These are phyloP conservation scores for Oryza punctata DNA, from an alignment of 176 grass and related monocot species.

Conservation along the genomic window DNA sequence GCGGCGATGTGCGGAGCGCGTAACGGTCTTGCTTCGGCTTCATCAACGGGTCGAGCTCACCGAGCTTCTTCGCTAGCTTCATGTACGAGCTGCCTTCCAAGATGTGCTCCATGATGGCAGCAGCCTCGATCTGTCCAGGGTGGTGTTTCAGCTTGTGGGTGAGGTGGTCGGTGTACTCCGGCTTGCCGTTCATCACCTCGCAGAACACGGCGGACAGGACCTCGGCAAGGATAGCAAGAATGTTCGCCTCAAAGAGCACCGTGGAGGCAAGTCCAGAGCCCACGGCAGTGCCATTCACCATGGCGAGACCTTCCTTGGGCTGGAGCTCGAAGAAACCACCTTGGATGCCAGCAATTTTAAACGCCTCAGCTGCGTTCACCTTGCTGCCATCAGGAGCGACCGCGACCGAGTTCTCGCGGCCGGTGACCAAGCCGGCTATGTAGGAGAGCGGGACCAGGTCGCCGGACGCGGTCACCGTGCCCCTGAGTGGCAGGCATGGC, in stretches of 20 bases:
- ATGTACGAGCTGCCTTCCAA: constrained; percentile 81
- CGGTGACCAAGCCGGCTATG: constrained; percentile 52
- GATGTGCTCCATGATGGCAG: constrained; percentile 86
- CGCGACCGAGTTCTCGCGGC: constrained; percentile 48
- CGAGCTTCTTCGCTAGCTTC: constrained; percentile 68
- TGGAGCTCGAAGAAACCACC: constrained; percentile 67
- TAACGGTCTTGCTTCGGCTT: constrained; percentile 90
- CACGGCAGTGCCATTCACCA: constrained; percentile 88
- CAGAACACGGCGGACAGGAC: constrained; percentile 75
- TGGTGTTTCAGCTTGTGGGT: constrained; percentile 92
- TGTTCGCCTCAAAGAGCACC: constrained; percentile 74
- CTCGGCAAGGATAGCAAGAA: constrained; percentile 71
- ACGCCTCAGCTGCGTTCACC: constrained; percentile 57
- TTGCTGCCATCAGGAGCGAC: constrained; percentile 43
- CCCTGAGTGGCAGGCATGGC: constrained; percentile 50
- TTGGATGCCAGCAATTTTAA: constrained; percentile 52
- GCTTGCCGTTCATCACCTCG: constrained; percentile 92
- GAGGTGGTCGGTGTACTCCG: constrained; percentile 83
- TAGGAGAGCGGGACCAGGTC: constrained; percentile 64
- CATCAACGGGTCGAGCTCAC: constrained; percentile 71
- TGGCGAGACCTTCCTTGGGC: constrained; percentile 79
- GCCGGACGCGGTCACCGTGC: constrained; percentile 58
- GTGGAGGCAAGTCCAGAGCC: constrained; percentile 77
- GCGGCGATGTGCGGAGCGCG: constrained; percentile 74
- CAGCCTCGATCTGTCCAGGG: constrained; percentile 78